Evolutionary conservation across 2,329 filamentous ascomycete genomes (phyloP), one percentile per base, ranked within the genome.

Genomic region (Shiraia sp.): DNA sequence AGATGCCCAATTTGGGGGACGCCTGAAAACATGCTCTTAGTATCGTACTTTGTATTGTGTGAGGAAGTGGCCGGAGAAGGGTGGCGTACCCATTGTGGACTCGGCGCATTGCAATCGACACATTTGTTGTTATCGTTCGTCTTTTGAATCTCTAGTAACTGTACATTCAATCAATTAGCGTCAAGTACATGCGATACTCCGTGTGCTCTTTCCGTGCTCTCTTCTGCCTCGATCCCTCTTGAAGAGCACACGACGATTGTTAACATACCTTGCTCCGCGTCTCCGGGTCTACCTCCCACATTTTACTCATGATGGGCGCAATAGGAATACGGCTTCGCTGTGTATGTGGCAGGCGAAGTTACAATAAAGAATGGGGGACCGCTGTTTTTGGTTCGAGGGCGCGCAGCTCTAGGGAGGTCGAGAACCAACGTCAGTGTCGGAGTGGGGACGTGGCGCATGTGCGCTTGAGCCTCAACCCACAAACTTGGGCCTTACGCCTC

Each of bases 251-350:
- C n/a, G n/a, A n/a, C n/a, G n/a, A n/a, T n/a, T n/a, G n/a, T n/a
- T n/a, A 39, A 49, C 68, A 59, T 75, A 95, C 91, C 83, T 97
- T 97, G 66, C 87, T 90, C 74, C 90, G 84, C 49, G 92, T 97
- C 78, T 97, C 92, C 34, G 93, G 93, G 73, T 99, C 93, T 55
- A 99, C 90, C 76, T 99, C 93, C 93, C 93, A 99, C 87, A 96
- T 92, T 74, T 91, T 92, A 65, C 72, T 75, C 74, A 76, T 76
- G 31, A 48, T 62, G 65, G 42, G 51, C 44, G 36, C 8, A n/a
- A 17, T 14, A 22, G 10, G 14, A 17, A 33, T 32, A 27, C 41
- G 36, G 46, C 17, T 8, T 16, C 33, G 24, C 6, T 8, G 12
- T 17, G 10, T 8, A 16, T 16, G 22, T 12, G 10, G 10, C 6